Conservation (phyloP, 257 asterid species). For the Solanum medicagineum region DNA sequence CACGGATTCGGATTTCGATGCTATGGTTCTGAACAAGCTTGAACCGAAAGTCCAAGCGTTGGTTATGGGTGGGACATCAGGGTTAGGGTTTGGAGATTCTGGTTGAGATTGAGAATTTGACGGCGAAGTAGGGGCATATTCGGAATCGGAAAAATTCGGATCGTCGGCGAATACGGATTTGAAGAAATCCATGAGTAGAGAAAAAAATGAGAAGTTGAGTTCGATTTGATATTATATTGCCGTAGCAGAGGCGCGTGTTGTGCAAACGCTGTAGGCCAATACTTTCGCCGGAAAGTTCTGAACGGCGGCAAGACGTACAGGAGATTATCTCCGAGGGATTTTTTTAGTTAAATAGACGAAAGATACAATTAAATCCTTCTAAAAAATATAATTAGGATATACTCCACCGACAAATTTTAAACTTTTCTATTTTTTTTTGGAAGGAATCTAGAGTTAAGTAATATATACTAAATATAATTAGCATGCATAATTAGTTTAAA, state of each 20-base stretch:
- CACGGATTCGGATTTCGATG: conserved; percentile 64
- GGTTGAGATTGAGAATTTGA: conserved; percentile 11
- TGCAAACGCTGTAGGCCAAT: not conserved
- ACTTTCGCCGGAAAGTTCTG: not conserved
- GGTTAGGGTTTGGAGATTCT: conserved; percentile 14
- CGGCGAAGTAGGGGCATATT: conserved; percentile 16
- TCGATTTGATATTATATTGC: not conserved
- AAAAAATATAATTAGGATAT: not conserved
- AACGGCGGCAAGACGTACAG: not conserved
- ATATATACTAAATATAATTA: not conserved
- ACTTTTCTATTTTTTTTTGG: not conserved
- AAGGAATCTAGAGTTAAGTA: not conserved
- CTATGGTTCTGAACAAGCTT: conserved; percentile 39
- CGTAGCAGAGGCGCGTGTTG: not conserved
- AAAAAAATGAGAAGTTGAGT: not conserved
- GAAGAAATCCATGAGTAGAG: conserved; percentile 59
- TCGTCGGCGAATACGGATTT: conserved; percentile 60
- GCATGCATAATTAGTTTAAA: not conserved
- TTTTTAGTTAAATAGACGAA: not conserved
- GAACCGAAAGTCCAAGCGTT: conserved; percentile 58
- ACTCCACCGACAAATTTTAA: not conserved
- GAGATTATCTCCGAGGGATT: not conserved
- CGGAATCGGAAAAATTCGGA: conserved; percentile 23
- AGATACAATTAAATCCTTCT: not conserved
- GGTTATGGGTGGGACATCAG: conserved; percentile 1